These are phyloP conservation scores for Schoenoplectus tabernaemontani DNA, from an alignment of 202 grass and related monocot genomes.

Conservation along the genomic window DNA sequence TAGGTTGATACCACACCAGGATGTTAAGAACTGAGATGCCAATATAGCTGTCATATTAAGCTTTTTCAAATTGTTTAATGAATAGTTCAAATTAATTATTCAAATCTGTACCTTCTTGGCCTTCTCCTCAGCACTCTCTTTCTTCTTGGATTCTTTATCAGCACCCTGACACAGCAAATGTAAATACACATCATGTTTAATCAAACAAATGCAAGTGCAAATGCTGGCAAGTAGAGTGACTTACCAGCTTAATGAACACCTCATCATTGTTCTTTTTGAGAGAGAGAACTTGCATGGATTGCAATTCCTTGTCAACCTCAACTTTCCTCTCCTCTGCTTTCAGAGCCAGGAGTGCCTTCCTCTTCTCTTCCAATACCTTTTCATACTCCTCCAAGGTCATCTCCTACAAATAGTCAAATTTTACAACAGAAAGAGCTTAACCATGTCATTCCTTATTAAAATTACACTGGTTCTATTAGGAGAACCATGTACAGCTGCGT, in stretches of 20 bases:
- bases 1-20: background rate
- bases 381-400: constrained; percentile 97
- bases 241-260: constrained; percentile 86
- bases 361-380: constrained; percentile 66
- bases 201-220: background rate
- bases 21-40: background rate
- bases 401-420: constrained; percentile 36
- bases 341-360: constrained; percentile 49
- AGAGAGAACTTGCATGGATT: constrained; percentile 66
- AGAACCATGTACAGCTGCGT: constrained; percentile 18
- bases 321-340: constrained; percentile 87
- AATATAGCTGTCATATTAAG: background rate
- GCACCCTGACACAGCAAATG: constrained; percentile 29
- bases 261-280: constrained; percentile 55
- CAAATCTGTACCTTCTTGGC: constrained; percentile 39
- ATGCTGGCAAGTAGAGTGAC: background rate
- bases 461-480: background rate
- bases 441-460: background rate
- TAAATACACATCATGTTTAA: background rate
- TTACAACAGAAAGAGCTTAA: background rate
- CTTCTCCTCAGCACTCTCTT: constrained; percentile 65
- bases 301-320: constrained; percentile 63
- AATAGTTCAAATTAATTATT: background rate
- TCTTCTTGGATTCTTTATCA: constrained; percentile 90
- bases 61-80: background rate